Conservation (phyloP, 2,329 filamentous ascomycete genomes). For the Hymenoscyphus repandus region DNA sequence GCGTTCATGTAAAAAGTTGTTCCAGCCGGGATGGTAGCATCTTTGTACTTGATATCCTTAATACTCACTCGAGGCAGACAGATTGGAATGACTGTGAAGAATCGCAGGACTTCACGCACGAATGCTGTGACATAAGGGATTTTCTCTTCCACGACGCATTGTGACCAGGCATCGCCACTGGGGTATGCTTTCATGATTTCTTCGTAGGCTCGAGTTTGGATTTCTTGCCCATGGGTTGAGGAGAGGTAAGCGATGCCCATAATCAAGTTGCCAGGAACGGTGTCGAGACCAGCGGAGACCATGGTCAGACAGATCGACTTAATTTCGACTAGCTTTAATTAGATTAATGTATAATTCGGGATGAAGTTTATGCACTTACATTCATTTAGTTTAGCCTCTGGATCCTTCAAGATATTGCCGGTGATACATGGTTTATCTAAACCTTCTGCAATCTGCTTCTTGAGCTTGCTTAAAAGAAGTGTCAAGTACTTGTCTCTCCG, state of each 20-base stretch:
- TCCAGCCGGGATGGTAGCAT: constrained; percentile 63
- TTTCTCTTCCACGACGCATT: constrained; percentile 68
- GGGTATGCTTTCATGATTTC: constrained; percentile 70
- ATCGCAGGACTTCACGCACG: constrained; percentile 73
- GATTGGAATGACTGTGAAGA: constrained; percentile 75
- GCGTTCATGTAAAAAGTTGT: constrained; percentile 82
- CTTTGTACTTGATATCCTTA: constrained; percentile 66
- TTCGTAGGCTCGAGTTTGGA: constrained; percentile 63
- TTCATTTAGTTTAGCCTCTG: constrained; percentile 63
- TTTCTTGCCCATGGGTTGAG: constrained; percentile 59
- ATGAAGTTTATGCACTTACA: constrained; percentile 36
- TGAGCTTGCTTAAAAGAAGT: constrained; percentile 52
- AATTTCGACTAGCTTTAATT: constrained; percentile 55
- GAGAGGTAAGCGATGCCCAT: constrained; percentile 75
- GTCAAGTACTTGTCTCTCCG: constrained; percentile 63
- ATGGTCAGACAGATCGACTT: constrained; percentile 79
- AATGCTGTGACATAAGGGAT: constrained; percentile 72
- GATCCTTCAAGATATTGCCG: constrained; percentile 56
- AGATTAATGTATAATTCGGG: constrained; percentile 36
- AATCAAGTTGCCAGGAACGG: constrained; percentile 72
- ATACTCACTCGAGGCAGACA: constrained; percentile 68
- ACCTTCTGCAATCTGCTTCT: constrained; percentile 55
- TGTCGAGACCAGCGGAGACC: constrained; percentile 77
- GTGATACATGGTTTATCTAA: constrained; percentile 65
- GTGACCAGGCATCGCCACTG: constrained; percentile 69